Percentiles rank a stretch among this genome's conserved stretches.
Evolutionary conservation across 2,329 filamentous ascomycete species (phyloP).

Genomic region (Claviceps sorghi): DNA sequence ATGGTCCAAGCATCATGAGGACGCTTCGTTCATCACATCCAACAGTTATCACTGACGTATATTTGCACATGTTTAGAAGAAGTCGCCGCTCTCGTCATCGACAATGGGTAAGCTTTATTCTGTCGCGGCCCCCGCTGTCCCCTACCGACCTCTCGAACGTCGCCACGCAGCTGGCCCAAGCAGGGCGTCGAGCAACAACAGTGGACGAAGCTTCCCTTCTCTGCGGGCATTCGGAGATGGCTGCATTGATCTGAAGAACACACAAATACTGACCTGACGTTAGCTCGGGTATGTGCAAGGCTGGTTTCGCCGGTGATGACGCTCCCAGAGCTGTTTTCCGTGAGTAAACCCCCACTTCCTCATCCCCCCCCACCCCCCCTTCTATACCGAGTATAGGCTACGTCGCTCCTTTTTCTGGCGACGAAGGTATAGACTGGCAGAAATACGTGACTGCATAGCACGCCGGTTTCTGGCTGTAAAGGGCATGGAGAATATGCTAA

Average conservation of each 20-base stretch:
- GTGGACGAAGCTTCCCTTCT: not conserved
- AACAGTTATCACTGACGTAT: conserved; percentile 25
- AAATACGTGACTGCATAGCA: not conserved
- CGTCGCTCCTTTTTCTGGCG: conserved; percentile 6
- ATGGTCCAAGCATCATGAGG: not conserved
- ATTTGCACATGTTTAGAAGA: conserved; percentile 56
- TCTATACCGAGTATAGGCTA: not conserved
- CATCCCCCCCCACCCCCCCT: conserved; percentile 6
- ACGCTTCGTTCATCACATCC: not conserved
- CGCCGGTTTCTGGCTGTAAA: not conserved
- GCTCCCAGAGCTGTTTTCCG: conserved; percentile 99
- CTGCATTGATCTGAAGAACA: not conserved
- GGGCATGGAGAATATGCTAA: conserved; percentile 22
- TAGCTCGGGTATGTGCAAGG: conserved; percentile 99
- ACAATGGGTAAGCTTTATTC: conserved; percentile 90
- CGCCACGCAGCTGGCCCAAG: conserved; percentile 4
- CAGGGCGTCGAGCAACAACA: conserved; percentile 1
- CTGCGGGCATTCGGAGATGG: not conserved
- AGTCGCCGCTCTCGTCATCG: conserved; percentile 99
- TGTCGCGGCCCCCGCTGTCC: conserved; percentile 15
- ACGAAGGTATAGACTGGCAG: not conserved
- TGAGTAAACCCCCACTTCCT: conserved; percentile 45
- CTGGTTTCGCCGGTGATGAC: conserved; percentile 99
- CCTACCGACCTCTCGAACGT: conserved; percentile 20
- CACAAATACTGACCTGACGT: conserved; percentile 24